Base-by-base conservation (phyloP, 2,329 filamentous ascomycete species). In the Lasiodiplodia hormozganensis region DNA sequence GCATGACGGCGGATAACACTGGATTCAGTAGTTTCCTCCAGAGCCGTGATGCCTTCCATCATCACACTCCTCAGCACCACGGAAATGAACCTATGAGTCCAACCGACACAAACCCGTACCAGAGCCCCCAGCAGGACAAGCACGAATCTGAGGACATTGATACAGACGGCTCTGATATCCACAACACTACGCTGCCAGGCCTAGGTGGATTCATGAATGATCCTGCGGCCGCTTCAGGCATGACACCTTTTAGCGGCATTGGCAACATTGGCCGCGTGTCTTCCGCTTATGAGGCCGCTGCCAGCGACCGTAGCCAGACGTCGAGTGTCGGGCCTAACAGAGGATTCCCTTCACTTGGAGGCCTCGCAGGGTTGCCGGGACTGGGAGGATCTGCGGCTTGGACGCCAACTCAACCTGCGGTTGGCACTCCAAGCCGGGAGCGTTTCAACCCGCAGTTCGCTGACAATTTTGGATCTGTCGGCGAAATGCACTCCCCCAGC, bases 81-180 rank as follows among this genome's bases (percentile, higher is more conserved):
- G 84, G 85, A n/a, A 85, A 90, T 71, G 92, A 93, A 69, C 91
- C 92, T 0, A 88, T 93, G 76, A 69, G 68, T 38, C 96, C 96
- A 12, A 96, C 94, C 0, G 93, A 97, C 75, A 98, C 96, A 3
- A 99, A 99, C 76, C 96, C 96, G 1, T 99, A 96, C 77, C 92
- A 94, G 71, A 98, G 95, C 78, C 96, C 96, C 2, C 89, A 92
- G 8, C 92, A 90, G 47, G 91, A 94, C 31, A 89, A 89, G 54
- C 84, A 83, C 5, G 89, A 92, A 58, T 87, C 87, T 21, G 86
- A 89, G 69, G 86, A 87, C 71, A 84, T 86, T 56, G 87, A 91
- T 54, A 81, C 83, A 6, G 84, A 85, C 64, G 86, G 85, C 31
- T 83, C 85, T 58, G 84, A 86, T 70, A 84, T 85, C 62, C 83